Evolutionary conservation across 164 flowering plant species (phyloP).

Genomic region (Tinospora cordifolia): DNA sequence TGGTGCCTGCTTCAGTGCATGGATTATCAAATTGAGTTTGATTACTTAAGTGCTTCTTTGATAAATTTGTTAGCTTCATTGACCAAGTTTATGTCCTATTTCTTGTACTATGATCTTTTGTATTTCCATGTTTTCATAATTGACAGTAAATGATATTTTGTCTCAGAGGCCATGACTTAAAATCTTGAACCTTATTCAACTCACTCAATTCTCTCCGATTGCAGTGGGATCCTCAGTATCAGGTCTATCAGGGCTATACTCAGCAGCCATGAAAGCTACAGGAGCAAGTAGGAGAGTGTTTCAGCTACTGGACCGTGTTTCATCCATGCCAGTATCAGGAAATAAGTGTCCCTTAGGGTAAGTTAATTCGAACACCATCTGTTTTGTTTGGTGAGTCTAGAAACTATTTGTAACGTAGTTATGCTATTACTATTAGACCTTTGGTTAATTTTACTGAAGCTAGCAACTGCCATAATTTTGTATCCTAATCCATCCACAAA

Average conservation of each 20-base stretch:
- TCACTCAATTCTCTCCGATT: constrained; percentile 5
- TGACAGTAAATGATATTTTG: no score
- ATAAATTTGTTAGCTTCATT: not conserved
- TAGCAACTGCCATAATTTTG: no score
- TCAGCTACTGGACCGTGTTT: constrained; percentile 81
- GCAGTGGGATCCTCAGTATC: constrained; percentile 91
- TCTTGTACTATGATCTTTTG: not conserved
- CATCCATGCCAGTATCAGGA: constrained; percentile 83
- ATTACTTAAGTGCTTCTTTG: not conserved
- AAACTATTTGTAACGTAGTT: not conserved
- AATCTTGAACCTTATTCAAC: constrained; percentile 1
- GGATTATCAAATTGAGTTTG: not conserved
- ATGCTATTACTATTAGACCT: not conserved
- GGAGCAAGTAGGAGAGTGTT: constrained; percentile 98
- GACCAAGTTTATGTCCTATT: not conserved
- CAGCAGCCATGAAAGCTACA: constrained; percentile 94
- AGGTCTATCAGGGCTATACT: constrained; percentile 69
- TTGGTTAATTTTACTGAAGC: no score
- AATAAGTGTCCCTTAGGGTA: constrained; percentile 71
- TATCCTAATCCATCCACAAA: no score
- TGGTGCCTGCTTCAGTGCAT: not conserved
- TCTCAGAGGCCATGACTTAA: not conserved
- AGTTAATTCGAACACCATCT: constrained; percentile 18
- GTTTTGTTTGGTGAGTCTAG: not conserved
- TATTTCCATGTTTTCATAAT: no score